These are phyloP conservation scores for Ogataea hybrid DNA, from an alignment of 1,139 yeast genomes.

Conservation along the genomic window DNA sequence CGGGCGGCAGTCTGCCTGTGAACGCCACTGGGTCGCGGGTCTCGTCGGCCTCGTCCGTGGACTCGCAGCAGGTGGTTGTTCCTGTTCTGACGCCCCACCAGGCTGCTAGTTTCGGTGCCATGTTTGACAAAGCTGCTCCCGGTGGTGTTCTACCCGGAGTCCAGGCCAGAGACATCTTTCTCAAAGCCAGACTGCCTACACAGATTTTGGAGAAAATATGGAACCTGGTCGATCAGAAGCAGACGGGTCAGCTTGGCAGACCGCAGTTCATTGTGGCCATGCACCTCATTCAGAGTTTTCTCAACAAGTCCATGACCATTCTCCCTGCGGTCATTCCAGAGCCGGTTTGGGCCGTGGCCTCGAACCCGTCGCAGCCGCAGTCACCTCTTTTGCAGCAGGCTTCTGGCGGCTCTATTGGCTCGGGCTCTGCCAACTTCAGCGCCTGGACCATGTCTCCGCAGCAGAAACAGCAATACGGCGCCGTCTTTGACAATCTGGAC, in stretches of 20 bases:
- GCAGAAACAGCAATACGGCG: slow-evolving; percentile 75
- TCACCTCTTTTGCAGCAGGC: slow-evolving; percentile 18
- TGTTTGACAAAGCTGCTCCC: slow-evolving; percentile 70
- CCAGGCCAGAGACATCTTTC: slow-evolving; percentile 78
- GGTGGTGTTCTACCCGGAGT: slow-evolving; percentile 65
- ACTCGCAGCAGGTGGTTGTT: slow-evolving; percentile 34
- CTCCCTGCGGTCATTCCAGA: slow-evolving; percentile 73
- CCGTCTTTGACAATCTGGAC: slow-evolving; percentile 76
- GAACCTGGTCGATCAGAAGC: slow-evolving; percentile 78
- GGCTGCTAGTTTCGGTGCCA: slow-evolving; percentile 65
- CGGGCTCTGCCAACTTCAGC: slow-evolving; percentile 43
- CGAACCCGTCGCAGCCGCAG: slow-evolving; percentile 9
- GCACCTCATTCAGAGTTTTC: slow-evolving; percentile 85
- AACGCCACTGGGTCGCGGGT: slow-evolving; percentile 29
- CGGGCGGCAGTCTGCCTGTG: slow-evolving; percentile 19
- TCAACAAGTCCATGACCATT: slow-evolving; percentile 47
- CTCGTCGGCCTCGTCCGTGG: slow-evolving; percentile 29
- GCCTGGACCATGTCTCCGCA: slow-evolving; percentile 72
- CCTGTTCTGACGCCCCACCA: slow-evolving; percentile 67
- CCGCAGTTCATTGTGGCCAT: slow-evolving; percentile 87
- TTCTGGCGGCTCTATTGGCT: slow-evolving; percentile 14
- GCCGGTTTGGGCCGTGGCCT: slow-evolving; percentile 54
- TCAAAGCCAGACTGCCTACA: slow-evolving; percentile 83
- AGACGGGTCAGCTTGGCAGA: slow-evolving; percentile 67
- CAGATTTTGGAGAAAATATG: slow-evolving; percentile 81